A percentile compares a stretch with the other conserved stretches of the same genome.
These are phyloP conservation scores for Kitagawia praeruptora DNA, from an alignment of 129 eudicot species.

Conservation along the genomic window DNA sequence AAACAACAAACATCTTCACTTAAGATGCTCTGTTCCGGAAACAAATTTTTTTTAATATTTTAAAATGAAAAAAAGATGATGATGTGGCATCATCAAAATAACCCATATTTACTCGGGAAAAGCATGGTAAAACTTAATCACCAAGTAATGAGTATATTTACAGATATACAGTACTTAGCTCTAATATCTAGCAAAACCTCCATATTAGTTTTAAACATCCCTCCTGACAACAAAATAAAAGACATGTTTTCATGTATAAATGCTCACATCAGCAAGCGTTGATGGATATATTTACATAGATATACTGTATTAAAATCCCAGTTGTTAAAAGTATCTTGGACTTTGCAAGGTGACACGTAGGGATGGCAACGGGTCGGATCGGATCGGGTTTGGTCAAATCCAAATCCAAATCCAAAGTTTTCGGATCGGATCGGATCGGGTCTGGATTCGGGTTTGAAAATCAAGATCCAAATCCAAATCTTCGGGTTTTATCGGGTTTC, in stretches of 20 bases:
- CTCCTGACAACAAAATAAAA: background rate
- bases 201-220: background rate
- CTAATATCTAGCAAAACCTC: background rate
- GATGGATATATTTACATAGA: too few relatives aligned
- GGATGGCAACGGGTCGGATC: too few relatives aligned
- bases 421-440: too few relatives aligned
- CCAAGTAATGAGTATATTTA: background rate
- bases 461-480: too few relatives aligned
- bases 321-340: constrained; percentile 14
- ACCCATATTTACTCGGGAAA: background rate
- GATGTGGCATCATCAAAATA: too few relatives aligned
- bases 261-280: constrained; percentile 18
- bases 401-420: too few relatives aligned
- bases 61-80: background rate
- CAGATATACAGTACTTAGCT: too few relatives aligned
- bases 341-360: constrained; percentile 64
- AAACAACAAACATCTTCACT: constrained; percentile 44
- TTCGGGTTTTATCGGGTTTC: too few relatives aligned
- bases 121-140: background rate
- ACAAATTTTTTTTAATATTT: background rate
- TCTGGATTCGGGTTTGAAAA: too few relatives aligned
- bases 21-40: constrained; percentile 26
- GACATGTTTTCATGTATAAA: background rate
- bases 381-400: too few relatives aligned
- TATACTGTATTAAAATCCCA: background rate